A percentile compares a stretch with the other conserved stretches of the same genome.
These are phyloP conservation scores for Ophidiomyces ophidiicola DNA, from an alignment of 2,329 filamentous ascomycete genomes.

Conservation along the genomic window DNA sequence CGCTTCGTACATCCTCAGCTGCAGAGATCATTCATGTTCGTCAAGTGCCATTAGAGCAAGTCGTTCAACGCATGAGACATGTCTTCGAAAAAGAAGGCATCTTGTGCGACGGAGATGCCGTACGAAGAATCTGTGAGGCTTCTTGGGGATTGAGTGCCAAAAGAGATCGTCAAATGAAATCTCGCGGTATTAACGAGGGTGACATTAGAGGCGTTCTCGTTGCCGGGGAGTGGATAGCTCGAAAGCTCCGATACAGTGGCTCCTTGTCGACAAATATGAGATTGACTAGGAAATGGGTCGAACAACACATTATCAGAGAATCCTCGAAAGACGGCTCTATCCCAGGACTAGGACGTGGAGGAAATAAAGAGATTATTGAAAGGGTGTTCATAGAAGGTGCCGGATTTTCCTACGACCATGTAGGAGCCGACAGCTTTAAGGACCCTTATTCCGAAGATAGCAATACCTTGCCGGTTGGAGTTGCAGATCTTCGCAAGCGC, in stretches of 20 bases:
- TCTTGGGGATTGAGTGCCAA: slow-evolving; percentile 52
- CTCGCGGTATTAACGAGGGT: slow-evolving; percentile 35
- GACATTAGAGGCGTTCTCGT: slow-evolving; percentile 55
- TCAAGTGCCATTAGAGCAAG: slow-evolving; percentile 74
- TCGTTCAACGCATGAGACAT: slow-evolving; percentile 64
- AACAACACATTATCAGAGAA: slow-evolving; percentile 44
- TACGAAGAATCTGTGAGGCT: slow-evolving; percentile 56
- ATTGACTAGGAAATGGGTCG: slow-evolving; percentile 49
- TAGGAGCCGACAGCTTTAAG: slow-evolving; percentile 28
- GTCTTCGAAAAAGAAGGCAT: slow-evolving; percentile 87
- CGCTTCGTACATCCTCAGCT: slow-evolving; percentile 67
- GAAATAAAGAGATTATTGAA: slow-evolving; percentile 52
- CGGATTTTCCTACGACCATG: slow-evolving; percentile 41
- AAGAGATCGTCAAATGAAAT: slow-evolving; percentile 40
- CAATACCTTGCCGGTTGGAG: slow-evolving; percentile 36
- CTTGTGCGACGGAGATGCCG: slow-evolving; percentile 75
- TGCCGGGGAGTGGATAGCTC: slow-evolving; percentile 53
- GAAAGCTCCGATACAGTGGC: slow-evolving; percentile 41
- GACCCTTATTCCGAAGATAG: slow-evolving; percentile 23
- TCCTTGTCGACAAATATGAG: slow-evolving; percentile 28
- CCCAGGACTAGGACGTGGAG: slow-evolving; percentile 50
- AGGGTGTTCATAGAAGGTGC: slow-evolving; percentile 54
- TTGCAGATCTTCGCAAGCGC: slow-evolving; percentile 49
- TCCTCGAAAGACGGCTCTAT: slow-evolving; percentile 43
- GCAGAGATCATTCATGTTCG: slow-evolving; percentile 89